A percentile compares a stretch with the other conserved stretches of the same genome.
Conservation (phyloP, 2,329 filamentous ascomycete genomes). For the Botrytis porri region DNA sequence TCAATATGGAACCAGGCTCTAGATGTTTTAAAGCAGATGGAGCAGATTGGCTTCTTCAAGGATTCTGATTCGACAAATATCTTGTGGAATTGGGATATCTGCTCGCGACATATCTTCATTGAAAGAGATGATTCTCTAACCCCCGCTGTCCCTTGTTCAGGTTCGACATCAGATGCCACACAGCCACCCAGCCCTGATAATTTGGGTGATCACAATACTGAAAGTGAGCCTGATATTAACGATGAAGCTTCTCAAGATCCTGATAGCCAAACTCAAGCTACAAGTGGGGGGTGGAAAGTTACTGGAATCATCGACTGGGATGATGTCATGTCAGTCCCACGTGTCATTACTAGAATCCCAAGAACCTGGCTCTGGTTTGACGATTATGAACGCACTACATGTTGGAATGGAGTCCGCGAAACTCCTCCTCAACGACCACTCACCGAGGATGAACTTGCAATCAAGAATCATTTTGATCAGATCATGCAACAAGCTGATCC, state of each 20-base stretch:
- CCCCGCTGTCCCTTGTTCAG: not conserved
- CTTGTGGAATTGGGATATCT: slow-evolving; percentile 28
- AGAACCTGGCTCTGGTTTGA: slow-evolving; percentile 26
- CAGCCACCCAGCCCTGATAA: not conserved
- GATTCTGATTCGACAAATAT: slow-evolving; percentile 1
- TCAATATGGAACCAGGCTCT: not conserved
- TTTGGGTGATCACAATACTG: rapidly evolving
- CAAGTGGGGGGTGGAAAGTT: not conserved
- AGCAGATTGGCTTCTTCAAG: slow-evolving; percentile 16
- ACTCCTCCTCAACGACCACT: slow-evolving; percentile 11
- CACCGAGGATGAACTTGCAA: slow-evolving; percentile 24
- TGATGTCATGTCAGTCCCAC: slow-evolving; percentile 22
- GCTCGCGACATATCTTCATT: slow-evolving; percentile 21
- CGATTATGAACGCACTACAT: slow-evolving; percentile 1
- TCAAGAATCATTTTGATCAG: slow-evolving; percentile 22
- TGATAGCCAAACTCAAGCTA: not conserved
- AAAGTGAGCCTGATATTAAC: not conserved
- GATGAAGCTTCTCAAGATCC: not conserved
- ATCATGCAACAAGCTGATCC: slow-evolving; percentile 3
- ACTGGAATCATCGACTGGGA: slow-evolving; percentile 30
- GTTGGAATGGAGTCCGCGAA: slow-evolving; percentile 20
- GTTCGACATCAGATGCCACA: not conserved
- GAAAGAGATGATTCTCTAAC: not conserved
- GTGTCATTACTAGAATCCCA: slow-evolving; percentile 22
- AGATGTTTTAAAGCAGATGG: slow-evolving; percentile 22